Conservation (phyloP, 2,329 filamentous ascomycete species). For the Trichoderma koningii region DNA sequence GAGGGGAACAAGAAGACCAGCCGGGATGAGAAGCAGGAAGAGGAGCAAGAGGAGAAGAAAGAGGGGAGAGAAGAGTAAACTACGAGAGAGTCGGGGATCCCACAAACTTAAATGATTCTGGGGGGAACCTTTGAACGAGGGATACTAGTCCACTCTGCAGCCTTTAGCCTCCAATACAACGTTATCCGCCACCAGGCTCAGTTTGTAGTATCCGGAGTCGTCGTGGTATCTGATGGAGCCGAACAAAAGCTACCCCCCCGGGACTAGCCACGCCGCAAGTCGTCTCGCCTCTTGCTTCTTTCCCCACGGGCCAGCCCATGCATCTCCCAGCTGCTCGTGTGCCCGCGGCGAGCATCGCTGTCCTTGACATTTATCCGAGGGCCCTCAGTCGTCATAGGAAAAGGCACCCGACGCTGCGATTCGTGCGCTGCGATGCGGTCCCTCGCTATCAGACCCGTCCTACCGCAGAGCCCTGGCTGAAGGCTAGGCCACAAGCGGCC, state of each 20-base stretch:
- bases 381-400: constrained; percentile 15
- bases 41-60: constrained; percentile 11
- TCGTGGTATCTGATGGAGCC: constrained; percentile 5
- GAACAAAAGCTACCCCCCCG: background rate
- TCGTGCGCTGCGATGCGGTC: constrained; percentile 17
- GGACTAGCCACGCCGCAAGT: constrained; percentile 1
- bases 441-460: constrained; percentile 13
- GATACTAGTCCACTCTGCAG: constrained; percentile 2
- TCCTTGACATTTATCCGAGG: constrained; percentile 18
- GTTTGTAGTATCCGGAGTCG: no score
- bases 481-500: constrained; percentile 16
- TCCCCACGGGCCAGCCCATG: constrained; percentile 21
- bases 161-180: constrained; percentile 14
- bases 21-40: constrained; percentile 7
- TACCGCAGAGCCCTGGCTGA: constrained; percentile 11
- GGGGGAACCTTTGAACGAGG: background rate
- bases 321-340: constrained; percentile 5
- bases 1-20: constrained; percentile 5
- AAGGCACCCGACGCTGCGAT: background rate
- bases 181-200: constrained; percentile 19
- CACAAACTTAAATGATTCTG: constrained; percentile 22
- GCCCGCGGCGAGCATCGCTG: constrained; percentile 12
- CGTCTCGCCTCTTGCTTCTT: constrained; percentile 14
- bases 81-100: constrained; percentile 4
- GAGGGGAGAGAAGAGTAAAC: constrained; percentile 4